Percentiles rank a stretch among this genome's conserved stretches.
Conservation (phyloP, 371 early-diverging fungal genomes). For the Dinochytrium kinnereticum region DNA sequence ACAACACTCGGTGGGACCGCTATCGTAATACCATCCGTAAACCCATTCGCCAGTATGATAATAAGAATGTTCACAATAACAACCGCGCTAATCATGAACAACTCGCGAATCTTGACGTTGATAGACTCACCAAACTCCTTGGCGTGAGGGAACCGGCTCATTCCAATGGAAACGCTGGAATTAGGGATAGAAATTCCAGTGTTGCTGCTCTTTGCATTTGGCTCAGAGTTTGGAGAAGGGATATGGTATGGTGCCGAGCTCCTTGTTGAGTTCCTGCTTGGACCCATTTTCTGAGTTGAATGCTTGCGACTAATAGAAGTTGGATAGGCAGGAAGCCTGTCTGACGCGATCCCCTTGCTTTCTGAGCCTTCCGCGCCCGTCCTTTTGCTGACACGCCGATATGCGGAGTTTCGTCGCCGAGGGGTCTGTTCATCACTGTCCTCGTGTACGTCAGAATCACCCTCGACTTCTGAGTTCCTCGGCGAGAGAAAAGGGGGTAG, state of each 20-base stretch:
- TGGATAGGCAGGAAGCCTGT: too few species aligned
- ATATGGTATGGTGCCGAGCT: neutral
- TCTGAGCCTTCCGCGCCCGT: too few species aligned
- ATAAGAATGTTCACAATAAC: slow-evolving; percentile 19
- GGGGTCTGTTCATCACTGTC: too few species aligned
- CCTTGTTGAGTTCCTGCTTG: too few species aligned
- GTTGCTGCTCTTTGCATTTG: neutral
- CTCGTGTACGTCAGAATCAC: too few species aligned
- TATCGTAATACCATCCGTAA: slow-evolving; percentile 16
- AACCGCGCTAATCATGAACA: neutral
- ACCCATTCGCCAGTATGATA: neutral
- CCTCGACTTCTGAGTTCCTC: too few species aligned
- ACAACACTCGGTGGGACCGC: slow-evolving; percentile 14
- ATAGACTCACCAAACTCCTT: slow-evolving; percentile 35
- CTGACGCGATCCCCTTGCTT: too few species aligned
- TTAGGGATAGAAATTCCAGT: neutral
- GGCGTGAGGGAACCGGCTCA: slow-evolving; percentile 24
- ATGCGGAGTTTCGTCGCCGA: too few species aligned
- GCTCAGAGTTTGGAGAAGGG: neutral
- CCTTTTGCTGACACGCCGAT: too few species aligned
- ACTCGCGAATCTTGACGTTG: slow-evolving; percentile 18
- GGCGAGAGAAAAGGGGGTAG: too few species aligned
- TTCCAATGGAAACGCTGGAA: slow-evolving; percentile 18
- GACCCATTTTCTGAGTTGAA: too few species aligned
- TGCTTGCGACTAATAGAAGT: too few species aligned